These are phyloP conservation scores for Solanum chiquidenum DNA, from an alignment of 257 asterid genomes.

Conservation along the genomic window DNA sequence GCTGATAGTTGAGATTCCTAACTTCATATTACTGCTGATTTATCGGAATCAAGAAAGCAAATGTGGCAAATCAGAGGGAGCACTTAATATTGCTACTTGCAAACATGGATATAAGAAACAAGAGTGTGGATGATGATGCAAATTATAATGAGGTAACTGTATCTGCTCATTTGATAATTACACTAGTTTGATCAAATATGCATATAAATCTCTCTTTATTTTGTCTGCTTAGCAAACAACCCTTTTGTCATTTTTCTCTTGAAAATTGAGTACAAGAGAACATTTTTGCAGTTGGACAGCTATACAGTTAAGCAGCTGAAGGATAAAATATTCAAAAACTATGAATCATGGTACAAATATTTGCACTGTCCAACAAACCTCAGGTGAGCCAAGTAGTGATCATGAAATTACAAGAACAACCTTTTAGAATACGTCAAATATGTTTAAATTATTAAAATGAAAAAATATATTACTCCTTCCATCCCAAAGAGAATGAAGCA, in stretches of 20 bases:
- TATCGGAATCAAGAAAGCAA: constrained; percentile 74
- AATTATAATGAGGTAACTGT: constrained; percentile 40
- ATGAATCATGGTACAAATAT: constrained; percentile 82
- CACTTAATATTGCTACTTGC: constrained; percentile 93
- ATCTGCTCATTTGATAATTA: constrained; percentile 3
- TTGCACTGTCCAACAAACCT: constrained; percentile 52
- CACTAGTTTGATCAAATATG: not conserved
- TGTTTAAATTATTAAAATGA: not conserved
- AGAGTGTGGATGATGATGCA: constrained; percentile 26
- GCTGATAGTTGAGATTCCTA: constrained; percentile 3
- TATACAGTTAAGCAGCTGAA: constrained; percentile 46
- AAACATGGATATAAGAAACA: constrained; percentile 76
- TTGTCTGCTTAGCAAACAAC: not conserved
- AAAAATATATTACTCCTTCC: not conserved
- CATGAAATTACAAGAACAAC: not conserved
- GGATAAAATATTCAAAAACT: constrained; percentile 74
- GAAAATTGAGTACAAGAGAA: not conserved
- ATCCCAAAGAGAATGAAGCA: not conserved
- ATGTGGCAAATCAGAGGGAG: constrained; percentile 95
- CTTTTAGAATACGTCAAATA: not conserved
- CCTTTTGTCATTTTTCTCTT: not conserved
- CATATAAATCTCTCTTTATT: not conserved
- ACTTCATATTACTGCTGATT: constrained; percentile 6
- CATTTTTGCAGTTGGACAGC: constrained; percentile 55
- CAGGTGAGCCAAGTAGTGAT: constrained; percentile 47